A percentile compares a stretch with the other conserved stretches of the same genome.
Evolutionary conservation across 805 yeast species (phyloP).

Genomic region (Myxozyma neglecta): DNA sequence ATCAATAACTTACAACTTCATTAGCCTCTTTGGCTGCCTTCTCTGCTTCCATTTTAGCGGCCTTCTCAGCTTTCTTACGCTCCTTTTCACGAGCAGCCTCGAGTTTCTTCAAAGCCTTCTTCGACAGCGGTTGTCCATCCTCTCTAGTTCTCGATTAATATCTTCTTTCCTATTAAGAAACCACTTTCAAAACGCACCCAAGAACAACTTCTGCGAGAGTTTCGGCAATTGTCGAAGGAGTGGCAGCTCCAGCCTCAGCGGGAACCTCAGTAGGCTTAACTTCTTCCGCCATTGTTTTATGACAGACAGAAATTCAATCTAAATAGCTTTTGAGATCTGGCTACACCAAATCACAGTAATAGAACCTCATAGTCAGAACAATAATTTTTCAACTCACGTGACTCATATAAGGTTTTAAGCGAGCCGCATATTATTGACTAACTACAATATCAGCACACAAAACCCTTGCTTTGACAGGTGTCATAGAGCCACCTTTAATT

Average conservation of each 20-base stretch:
- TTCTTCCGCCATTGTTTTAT: slow-evolving; percentile 19
- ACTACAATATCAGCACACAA: too few relatives aligned
- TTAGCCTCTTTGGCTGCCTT: slow-evolving; percentile 74
- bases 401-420: too few relatives aligned
- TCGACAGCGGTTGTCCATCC: slow-evolving; percentile 85
- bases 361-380: too few relatives aligned
- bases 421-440: too few relatives aligned
- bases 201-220: slow-evolving; percentile 17
- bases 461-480: too few relatives aligned
- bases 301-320: background rate
- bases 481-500: too few relatives aligned
- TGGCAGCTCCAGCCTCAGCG: slow-evolving; percentile 6
- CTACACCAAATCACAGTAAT: too few relatives aligned
- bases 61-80: slow-evolving; percentile 88
- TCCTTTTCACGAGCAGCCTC: slow-evolving; percentile 92
- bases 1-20: slow-evolving; percentile 48
- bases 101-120: slow-evolving; percentile 92
- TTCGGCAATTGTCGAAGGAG: slow-evolving; percentile 5
- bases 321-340: too few relatives aligned
- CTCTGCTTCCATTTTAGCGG: slow-evolving; percentile 81
- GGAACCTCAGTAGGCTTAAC: slow-evolving; percentile 8
- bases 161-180: too few relatives aligned
- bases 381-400: too few relatives aligned
- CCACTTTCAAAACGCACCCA: slow-evolving; percentile 11
- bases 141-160: slow-evolving; percentile 43